Conservation (phyloP, 345 rosid species). For the Eucalyptus sp. region DNA sequence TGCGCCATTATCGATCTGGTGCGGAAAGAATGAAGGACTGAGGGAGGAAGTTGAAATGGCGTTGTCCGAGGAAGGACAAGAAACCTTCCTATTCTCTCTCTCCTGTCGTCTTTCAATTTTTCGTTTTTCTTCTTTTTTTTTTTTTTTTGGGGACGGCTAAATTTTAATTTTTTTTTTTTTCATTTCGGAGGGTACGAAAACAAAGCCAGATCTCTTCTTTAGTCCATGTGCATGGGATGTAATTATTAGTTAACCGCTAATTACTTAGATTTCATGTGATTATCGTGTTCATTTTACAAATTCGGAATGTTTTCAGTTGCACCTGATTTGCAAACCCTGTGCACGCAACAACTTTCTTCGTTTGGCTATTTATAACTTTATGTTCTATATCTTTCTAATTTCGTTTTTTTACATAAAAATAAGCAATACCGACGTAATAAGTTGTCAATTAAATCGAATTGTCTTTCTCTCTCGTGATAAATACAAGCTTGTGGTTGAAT, state of each 20-base stretch:
- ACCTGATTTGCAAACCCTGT: accelerated
- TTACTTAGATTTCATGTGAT: not conserved
- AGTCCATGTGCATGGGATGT: not conserved
- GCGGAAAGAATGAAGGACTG: not conserved
- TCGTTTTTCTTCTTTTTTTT: not conserved
- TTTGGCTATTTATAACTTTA: not conserved
- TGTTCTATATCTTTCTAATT: not conserved
- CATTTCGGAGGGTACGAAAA: not conserved
- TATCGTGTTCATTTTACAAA: not conserved
- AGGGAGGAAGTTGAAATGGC: not conserved
- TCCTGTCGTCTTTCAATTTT: not conserved
- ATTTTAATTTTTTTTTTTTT: not conserved
- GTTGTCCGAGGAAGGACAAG: not conserved
- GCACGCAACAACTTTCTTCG: not conserved
- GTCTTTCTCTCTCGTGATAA: not conserved
- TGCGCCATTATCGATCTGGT: not conserved
- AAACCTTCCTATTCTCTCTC: not conserved
- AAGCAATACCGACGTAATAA: accelerated
- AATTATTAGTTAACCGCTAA: not conserved
- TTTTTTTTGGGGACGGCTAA: not conserved
- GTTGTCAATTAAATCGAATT: accelerated
- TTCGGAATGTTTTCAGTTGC: accelerated
- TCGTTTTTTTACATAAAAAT: accelerated
- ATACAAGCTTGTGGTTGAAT: not conserved
- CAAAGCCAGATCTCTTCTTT: not conserved